Conservation (phyloP, 495 filamentous ascomycete species). For the Penicillium longicatenatum region DNA sequence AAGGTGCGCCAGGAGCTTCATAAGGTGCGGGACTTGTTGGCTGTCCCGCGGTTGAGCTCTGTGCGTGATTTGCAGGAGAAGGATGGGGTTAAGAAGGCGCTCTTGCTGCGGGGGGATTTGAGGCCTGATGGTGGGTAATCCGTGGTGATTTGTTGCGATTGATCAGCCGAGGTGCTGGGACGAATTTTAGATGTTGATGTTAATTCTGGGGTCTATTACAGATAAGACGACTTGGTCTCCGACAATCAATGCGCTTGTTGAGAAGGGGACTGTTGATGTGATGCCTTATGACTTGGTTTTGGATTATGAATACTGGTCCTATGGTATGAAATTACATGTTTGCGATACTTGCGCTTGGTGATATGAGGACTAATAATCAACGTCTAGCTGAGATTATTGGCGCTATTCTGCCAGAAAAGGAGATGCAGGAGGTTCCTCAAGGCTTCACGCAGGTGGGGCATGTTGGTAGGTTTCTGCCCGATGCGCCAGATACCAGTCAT, state of each 20-base stretch:
- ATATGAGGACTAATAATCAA: not conserved
- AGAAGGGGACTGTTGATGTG: constrained; percentile 64
- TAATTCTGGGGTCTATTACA: constrained; percentile 41
- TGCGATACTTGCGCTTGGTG: not conserved
- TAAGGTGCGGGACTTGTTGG: constrained; percentile 59
- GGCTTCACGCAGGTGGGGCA: constrained; percentile 89
- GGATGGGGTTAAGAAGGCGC: constrained; percentile 62
- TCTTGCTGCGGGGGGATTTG: constrained; percentile 72
- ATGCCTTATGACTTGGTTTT: constrained; percentile 74
- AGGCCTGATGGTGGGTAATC: constrained; percentile 61
- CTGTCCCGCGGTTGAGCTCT: constrained; percentile 57
- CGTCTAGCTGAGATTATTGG: constrained; percentile 76
- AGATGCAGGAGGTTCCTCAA: constrained; percentile 74
- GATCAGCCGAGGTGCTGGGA: not conserved
- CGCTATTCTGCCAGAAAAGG: constrained; percentile 70
- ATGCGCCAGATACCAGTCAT: not conserved
- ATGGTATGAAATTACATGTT: constrained; percentile 52
- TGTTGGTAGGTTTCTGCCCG: constrained; percentile 59
- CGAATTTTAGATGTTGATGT: constrained; percentile 36
- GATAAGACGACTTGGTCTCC: constrained; percentile 74
- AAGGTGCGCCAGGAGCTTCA: constrained; percentile 61
- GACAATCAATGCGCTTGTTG: constrained; percentile 65
- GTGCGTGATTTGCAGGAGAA: constrained; percentile 54
- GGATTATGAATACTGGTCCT: constrained; percentile 84
- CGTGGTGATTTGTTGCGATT: not conserved